Percentiles rank a stretch among this genome's conserved stretches.
phyloP scores from a whole-genome alignment of 805 yeast genomes.

The Saturnispora kantuleensis region DNA sequence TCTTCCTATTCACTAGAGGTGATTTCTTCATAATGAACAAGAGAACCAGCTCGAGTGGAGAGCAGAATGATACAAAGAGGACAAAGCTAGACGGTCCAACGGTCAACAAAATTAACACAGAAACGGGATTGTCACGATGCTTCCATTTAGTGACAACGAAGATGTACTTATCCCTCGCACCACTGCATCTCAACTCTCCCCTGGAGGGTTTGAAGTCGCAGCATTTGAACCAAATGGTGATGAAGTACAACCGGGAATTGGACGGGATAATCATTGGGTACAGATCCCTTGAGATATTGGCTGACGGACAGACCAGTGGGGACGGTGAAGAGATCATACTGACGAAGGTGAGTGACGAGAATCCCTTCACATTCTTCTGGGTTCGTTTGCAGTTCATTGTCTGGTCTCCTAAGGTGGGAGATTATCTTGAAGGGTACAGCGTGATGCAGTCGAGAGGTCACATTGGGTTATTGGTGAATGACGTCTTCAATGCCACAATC shows the following conservation, averaged over 20 bases:
- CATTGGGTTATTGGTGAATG: constrained; percentile 82
- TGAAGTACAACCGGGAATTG: constrained; percentile 66
- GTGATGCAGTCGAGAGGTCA: constrained; percentile 94
- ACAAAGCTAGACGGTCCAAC: not conserved
- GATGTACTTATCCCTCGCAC: constrained; percentile 82
- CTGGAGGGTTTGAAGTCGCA: constrained; percentile 73
- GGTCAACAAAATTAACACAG: constrained; percentile 17
- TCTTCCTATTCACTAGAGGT: too few relatives aligned
- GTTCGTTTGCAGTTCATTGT: constrained; percentile 68
- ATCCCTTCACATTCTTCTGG: constrained; percentile 89
- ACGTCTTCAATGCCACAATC: constrained; percentile 90
- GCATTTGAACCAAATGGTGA: constrained; percentile 81
- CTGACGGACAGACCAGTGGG: constrained; percentile 24
- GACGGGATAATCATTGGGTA: constrained; percentile 83
- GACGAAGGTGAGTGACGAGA: constrained; percentile 63
- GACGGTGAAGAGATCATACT: constrained; percentile 33
- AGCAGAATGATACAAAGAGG: not conserved
- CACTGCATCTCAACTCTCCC: constrained; percentile 60
- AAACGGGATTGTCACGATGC: constrained; percentile 50
- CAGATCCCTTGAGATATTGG: constrained; percentile 46
- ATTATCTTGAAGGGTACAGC: constrained; percentile 72
- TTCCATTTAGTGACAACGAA: constrained; percentile 52
- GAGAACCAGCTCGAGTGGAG: not conserved
- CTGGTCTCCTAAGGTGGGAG: constrained; percentile 90
- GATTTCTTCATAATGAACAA: not conserved